phyloP scores from a whole-genome alignment of 345 rosid species.

The Trapa bicornis region DNA sequence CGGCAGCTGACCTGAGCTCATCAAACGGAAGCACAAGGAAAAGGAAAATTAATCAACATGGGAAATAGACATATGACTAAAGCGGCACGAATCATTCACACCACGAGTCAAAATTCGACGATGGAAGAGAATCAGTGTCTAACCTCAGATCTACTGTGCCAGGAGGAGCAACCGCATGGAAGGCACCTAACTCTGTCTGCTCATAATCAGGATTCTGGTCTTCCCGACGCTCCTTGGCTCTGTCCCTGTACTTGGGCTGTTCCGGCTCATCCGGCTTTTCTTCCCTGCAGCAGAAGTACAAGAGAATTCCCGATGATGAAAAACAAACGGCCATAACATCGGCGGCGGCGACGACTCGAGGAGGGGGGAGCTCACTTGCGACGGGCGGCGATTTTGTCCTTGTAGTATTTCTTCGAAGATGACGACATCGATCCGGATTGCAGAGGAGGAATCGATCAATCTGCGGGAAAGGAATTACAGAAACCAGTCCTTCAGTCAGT shows the following conservation, averaged over 20 bases:
- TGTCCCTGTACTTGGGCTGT: constrained; percentile 66
- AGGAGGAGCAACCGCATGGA: constrained; percentile 97
- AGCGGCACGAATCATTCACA: not conserved
- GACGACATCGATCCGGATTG: constrained; percentile 25
- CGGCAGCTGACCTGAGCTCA: constrained; percentile 50
- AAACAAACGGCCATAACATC: not conserved
- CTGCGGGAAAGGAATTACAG: not conserved
- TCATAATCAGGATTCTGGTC: constrained; percentile 97
- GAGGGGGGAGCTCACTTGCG: constrained; percentile 40
- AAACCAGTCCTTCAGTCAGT: not conserved
- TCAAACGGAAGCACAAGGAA: not conserved
- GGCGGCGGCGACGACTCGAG: not conserved
- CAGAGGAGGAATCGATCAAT: not conserved
- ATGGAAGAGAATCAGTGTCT: not conserved
- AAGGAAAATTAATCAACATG: not conserved
- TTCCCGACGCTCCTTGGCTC: constrained; percentile 94
- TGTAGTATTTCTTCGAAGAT: constrained; percentile 58
- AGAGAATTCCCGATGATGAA: not conserved
- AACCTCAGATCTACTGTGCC: constrained; percentile 65
- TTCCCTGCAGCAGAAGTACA: constrained; percentile 33
- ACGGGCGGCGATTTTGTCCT: constrained; percentile 79
- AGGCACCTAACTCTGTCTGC: constrained; percentile 64
- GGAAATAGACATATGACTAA: not conserved
- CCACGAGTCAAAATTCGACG: not conserved
- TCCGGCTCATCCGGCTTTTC: constrained; percentile 84